phyloP scores from a whole-genome alignment of 352 stramenopile species.

The Pythium grandisporangium region DNA sequence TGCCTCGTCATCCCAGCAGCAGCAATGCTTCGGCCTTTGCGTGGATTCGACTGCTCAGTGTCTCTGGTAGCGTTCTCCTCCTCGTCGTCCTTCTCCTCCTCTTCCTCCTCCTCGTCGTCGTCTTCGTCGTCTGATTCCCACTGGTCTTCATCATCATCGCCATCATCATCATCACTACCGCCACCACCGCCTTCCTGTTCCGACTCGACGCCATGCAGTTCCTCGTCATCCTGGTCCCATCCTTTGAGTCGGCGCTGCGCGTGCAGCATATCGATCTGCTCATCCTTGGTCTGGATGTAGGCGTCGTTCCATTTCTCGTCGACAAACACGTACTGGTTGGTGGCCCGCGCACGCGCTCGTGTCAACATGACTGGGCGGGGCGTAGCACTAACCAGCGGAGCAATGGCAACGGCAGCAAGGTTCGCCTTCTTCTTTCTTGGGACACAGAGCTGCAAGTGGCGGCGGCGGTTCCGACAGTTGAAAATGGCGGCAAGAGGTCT shows the following conservation, averaged over 20 bases:
- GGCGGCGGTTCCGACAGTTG: no score
- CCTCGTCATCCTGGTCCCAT: constrained; percentile 35
- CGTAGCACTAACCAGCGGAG: no score
- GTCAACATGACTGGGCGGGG: constrained; percentile 76
- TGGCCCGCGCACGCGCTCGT: constrained; percentile 45
- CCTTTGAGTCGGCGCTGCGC: constrained; percentile 29
- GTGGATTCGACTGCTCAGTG: background rate
- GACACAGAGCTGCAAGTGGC: no score
- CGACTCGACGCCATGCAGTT: constrained; percentile 29
- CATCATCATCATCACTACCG: constrained; percentile 5
- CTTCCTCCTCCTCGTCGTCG: constrained; percentile 1
- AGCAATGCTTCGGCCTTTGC: background rate
- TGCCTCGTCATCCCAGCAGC: no score
- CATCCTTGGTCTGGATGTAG: constrained; percentile 77
- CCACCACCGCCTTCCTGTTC: constrained; percentile 9
- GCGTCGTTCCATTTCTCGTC: constrained; percentile 79
- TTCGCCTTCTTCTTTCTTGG: no score
- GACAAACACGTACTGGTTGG: constrained; percentile 67
- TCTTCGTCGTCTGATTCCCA: constrained; percentile 7
- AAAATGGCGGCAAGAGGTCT: no score
- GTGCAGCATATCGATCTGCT: constrained; percentile 73
- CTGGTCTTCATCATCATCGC: constrained; percentile 11
- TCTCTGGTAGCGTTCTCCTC: background rate
- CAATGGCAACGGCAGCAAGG: no score
- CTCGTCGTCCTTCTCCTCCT: constrained; percentile 4